A percentile compares a stretch with the other conserved stretches of the same genome.
Evolutionary conservation across 2,329 filamentous ascomycete genomes (phyloP).

Genomic region (Sclerotinia spermophila): DNA sequence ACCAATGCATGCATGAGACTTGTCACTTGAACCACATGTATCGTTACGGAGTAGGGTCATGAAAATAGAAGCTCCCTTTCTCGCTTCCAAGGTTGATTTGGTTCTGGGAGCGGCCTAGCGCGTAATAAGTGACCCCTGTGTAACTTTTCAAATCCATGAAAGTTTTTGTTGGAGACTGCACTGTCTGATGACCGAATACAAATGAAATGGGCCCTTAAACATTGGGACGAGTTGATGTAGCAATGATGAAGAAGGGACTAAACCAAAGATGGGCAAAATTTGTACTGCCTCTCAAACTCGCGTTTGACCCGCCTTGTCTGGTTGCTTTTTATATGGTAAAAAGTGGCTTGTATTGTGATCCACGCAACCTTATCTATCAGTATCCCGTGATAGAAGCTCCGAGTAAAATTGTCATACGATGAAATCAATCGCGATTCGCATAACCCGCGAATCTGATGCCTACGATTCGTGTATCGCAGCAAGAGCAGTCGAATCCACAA

Average conservation of each 20-base stretch:
- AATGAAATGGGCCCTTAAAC: background rate
- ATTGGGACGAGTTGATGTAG: background rate
- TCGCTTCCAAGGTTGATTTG: background rate
- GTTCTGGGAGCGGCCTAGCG: constrained; percentile 2
- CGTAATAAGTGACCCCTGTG: background rate
- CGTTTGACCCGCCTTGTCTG: constrained; percentile 5
- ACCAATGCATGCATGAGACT: background rate
- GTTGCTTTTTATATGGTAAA: constrained; percentile 1
- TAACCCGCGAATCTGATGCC: background rate
- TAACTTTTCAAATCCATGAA: background rate
- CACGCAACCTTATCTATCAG: background rate
- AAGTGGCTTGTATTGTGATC: constrained; percentile 1
- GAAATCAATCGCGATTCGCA: background rate
- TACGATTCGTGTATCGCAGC: background rate
- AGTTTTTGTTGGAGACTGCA: background rate
- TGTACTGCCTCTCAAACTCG: background rate
- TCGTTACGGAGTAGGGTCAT: background rate
- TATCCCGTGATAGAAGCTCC: background rate
- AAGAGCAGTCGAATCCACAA: background rate
- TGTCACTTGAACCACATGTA: background rate
- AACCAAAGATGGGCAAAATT: background rate
- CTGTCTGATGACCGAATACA: background rate
- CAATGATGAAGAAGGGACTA: background rate
- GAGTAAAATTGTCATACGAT: background rate
- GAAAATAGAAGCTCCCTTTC: too few relatives aligned